phyloP scores from a whole-genome alignment of 371 early-diverging fungal species.

The Caulochytrium protostelioides region DNA sequence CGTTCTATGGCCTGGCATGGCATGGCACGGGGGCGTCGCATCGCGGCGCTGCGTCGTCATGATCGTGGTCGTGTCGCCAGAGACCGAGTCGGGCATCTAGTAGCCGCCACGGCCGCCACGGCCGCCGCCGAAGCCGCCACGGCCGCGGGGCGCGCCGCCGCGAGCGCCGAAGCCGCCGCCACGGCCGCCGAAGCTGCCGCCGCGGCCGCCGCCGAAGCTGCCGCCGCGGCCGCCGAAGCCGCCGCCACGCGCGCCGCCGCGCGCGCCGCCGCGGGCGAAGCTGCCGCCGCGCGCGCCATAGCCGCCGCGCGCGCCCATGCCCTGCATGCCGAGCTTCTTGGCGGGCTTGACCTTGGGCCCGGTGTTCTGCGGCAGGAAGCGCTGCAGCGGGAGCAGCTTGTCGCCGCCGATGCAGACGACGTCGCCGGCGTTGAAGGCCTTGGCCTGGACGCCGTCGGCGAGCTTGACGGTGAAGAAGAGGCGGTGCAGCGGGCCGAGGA shows the following conservation, averaged over 20 bases:
- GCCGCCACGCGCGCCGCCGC: conserved; percentile 11
- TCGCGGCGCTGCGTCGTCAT: too few species aligned
- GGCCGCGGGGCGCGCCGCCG: conserved; percentile 12
- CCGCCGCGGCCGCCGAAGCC: conserved; percentile 8
- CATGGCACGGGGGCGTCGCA: too few species aligned
- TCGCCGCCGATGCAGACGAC: conserved; percentile 83
- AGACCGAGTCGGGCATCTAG: too few species aligned
- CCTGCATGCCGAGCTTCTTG: conserved; percentile 25
- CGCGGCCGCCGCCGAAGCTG: conserved; percentile 8
- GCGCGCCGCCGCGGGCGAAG: conserved; percentile 9
- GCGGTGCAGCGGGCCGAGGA: conserved; percentile 93
- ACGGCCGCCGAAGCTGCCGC: conserved; percentile 18
- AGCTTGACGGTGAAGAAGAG: conserved; percentile 91
- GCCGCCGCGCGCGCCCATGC: conserved; percentile 9
- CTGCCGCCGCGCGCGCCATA: conserved; percentile 1
- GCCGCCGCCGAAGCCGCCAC: conserved; percentile 22
- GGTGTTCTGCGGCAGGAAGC: conserved; percentile 93
- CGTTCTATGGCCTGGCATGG: too few species aligned
- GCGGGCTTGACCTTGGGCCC: too few species aligned
- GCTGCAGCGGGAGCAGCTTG: conserved; percentile 81
- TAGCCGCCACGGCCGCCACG: conserved; percentile 8
- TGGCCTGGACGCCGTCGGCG: conserved; percentile 76
- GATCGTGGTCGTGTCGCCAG: too few species aligned
- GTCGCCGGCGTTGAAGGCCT: conserved; percentile 68
- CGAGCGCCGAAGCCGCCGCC: conserved; percentile 10